phyloP scores from a whole-genome alignment of 768 basidiomycete species.

The Leucocoprinus leucothites region DNA sequence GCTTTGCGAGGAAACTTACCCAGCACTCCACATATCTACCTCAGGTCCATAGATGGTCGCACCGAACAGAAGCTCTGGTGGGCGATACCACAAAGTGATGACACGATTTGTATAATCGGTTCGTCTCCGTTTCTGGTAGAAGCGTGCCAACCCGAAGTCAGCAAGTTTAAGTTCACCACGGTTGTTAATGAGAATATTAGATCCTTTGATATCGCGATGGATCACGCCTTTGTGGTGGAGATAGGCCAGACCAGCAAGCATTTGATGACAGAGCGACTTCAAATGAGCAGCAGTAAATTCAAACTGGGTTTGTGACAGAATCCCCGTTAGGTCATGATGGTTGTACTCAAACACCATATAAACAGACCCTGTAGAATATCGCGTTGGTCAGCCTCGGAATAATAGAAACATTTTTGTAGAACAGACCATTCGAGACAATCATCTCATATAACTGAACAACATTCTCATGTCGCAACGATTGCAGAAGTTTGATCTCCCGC shows the following conservation, averaged over 20 bases:
- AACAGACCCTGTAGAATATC: conserved; percentile 65
- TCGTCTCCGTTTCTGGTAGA: conserved; percentile 87
- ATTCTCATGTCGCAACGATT: conserved; percentile 86
- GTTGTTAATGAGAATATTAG: conserved; percentile 93
- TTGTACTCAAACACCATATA: conserved; percentile 99
- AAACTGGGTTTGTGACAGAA: conserved; percentile 89
- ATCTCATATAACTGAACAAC: conserved; percentile 91
- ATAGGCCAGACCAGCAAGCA: conserved; percentile 92
- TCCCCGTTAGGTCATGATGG: conserved; percentile 96
- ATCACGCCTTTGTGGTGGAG: conserved; percentile 95
- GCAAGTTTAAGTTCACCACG: conserved; percentile 92
- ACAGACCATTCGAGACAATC: conserved; percentile 95
- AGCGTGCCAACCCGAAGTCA: conserved; percentile 95
- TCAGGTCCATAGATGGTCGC: conserved; percentile 96
- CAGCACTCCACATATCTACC: conserved; percentile 99
- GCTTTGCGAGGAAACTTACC: conserved; percentile 46
- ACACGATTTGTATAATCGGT: conserved; percentile 99
- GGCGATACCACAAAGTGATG: conserved; percentile 97
- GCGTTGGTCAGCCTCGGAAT: background rate
- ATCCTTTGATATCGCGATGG: conserved; percentile 98
- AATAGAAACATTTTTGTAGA: background rate
- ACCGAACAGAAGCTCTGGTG: conserved; percentile 92
- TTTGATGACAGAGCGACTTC: conserved; percentile 94
- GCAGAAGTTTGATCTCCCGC: conserved; percentile 97
- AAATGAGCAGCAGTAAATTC: conserved; percentile 82